phyloP scores from a whole-genome alignment of 805 yeast genomes.

The Saccharomycopsis oosterbeekiorum region DNA sequence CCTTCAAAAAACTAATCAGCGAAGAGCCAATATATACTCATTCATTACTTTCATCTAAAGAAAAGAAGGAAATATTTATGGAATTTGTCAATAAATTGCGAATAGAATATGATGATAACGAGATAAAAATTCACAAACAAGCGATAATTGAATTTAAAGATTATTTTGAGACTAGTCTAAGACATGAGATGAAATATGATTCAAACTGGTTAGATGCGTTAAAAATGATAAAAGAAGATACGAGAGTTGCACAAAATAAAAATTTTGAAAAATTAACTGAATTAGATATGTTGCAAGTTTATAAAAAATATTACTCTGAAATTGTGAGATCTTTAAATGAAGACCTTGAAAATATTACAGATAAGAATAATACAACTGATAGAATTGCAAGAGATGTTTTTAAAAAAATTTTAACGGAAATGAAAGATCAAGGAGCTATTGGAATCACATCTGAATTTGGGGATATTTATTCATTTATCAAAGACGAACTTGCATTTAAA shows the following conservation, averaged over 20 bases:
- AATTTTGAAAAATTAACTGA: constrained; percentile 43
- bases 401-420: constrained; percentile 34
- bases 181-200: constrained; percentile 15
- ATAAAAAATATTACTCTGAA: constrained; percentile 29
- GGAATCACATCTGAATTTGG: constrained; percentile 49
- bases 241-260: constrained; percentile 48
- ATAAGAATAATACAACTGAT: constrained; percentile 43
- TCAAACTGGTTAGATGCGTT: constrained; percentile 33
- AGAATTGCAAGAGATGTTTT: constrained; percentile 57
- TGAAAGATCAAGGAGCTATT: constrained; percentile 27
- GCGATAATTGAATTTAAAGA: constrained; percentile 45
- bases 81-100: constrained; percentile 38
- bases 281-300: constrained; percentile 50
- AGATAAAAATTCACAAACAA: constrained; percentile 29
- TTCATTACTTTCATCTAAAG: constrained; percentile 46
- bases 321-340: constrained; percentile 22
- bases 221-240: constrained; percentile 31
- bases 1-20: constrained; percentile 40
- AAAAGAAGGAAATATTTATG: constrained; percentile 44
- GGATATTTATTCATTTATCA: constrained; percentile 41
- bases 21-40: constrained; percentile 61
- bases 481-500: constrained; percentile 46
- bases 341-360: constrained; percentile 23
- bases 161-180: constrained; percentile 32
- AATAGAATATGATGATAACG: constrained; percentile 21